Conservation (phyloP, 2,329 filamentous ascomycete species). For the Pseudogymnoascus sp. region DNA sequence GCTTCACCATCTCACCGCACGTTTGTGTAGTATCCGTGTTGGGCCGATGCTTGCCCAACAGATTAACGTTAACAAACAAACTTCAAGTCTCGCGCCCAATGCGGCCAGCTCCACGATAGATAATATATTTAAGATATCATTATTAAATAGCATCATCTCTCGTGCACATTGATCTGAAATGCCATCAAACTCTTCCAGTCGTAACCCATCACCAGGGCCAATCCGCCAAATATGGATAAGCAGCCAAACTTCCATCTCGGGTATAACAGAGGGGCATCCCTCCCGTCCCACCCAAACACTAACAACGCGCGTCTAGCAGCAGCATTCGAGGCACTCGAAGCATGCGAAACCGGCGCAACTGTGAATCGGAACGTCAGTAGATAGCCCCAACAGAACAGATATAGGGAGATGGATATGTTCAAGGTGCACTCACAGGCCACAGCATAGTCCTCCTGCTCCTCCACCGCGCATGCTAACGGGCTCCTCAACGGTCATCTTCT, state of each 20-base stretch:
- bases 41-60: not conserved
- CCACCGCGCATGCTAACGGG: constrained; percentile 20
- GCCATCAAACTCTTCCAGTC: not conserved
- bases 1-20: not conserved
- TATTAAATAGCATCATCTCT: constrained; percentile 4
- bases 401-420: not conserved
- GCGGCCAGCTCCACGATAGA: not conserved
- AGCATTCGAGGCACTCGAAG: constrained; percentile 23
- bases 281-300: not conserved
- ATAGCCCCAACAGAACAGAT: not conserved
- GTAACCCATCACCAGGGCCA: constrained; percentile 12
- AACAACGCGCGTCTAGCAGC: constrained; percentile 15
- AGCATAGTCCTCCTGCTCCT: constrained; percentile 20
- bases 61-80: not conserved
- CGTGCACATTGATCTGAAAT: not conserved
- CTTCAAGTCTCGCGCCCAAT: not conserved
- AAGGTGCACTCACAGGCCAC: constrained; percentile 17
- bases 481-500: constrained; percentile 12
- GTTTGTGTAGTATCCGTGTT: not conserved
- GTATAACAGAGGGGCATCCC: not conserved
- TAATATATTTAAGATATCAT: not conserved
- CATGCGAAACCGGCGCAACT: constrained; percentile 21
- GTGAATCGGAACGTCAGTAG: not conserved
- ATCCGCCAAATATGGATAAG: not conserved
- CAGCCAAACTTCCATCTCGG: not conserved